These are phyloP conservation scores for Grosmannia penicillata DNA, from an alignment of 2,329 filamentous ascomycete genomes.

Conservation along the genomic window DNA sequence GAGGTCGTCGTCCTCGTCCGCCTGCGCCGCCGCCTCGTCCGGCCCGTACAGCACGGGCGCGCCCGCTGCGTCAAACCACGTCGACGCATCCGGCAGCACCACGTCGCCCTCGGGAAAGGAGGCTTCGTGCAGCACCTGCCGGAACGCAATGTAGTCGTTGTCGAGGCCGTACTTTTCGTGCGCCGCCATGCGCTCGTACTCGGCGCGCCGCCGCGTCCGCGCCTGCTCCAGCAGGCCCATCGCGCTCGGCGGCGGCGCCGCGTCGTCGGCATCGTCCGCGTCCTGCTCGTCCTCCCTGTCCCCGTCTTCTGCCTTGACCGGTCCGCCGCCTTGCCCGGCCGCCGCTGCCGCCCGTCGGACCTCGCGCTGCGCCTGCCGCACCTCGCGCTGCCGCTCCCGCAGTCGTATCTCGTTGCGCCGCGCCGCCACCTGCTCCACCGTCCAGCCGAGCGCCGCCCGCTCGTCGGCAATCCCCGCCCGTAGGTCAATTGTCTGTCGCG, in stretches of 20 bases:
- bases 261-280: conserved; percentile 8
- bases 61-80: conserved; percentile 37
- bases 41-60: conserved; percentile 16
- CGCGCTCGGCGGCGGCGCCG: conserved; percentile 11
- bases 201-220: conserved; percentile 21
- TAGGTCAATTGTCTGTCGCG: conserved; percentile 34
- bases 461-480: conserved; percentile 35
- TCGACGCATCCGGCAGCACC: conserved; percentile 34
- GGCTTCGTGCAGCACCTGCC: conserved; percentile 41
- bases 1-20: conserved; percentile 56
- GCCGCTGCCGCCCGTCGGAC: not conserved
- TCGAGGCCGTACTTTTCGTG: conserved; percentile 37
- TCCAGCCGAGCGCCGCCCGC: conserved; percentile 20
- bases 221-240: conserved; percentile 20
- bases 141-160: conserved; percentile 47
- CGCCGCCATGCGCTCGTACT: conserved; percentile 26
- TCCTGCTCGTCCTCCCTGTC: conserved; percentile 2
- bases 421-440: conserved; percentile 16
- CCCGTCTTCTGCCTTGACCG: conserved; percentile 9
- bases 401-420: conserved; percentile 11
- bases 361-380: not conserved
- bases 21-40: conserved; percentile 27
- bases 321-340: conserved; percentile 5
- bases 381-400: not conserved
- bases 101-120: conserved; percentile 32